Evolutionary conservation across 768 basidiomycete species (phyloP), one percentile per base, ranked within the genome.

Genomic region (Amanita exitialis): DNA sequence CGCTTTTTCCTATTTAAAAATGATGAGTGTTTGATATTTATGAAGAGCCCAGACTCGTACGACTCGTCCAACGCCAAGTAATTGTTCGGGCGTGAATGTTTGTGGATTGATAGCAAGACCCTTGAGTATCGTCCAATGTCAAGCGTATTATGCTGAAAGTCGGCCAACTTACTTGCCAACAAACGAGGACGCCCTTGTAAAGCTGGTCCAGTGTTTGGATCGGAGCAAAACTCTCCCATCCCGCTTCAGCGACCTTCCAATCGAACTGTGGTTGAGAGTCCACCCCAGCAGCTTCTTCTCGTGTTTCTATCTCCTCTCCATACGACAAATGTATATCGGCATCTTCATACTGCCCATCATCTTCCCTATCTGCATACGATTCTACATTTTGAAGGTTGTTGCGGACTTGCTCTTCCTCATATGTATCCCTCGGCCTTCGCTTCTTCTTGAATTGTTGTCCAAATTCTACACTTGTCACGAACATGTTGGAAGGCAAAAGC

Each of bases 381-480:
- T 18, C 12, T 21, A 7, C 12, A 12, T 2, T 8, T 25, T 18
- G 48, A 30, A 42, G 27, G 16, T 49, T 30, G 15, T 21, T n/a
- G n/a, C 9, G 6, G 13, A 48, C 37, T 28, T 38, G 47, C 18
- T 49, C 10, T 42, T 42, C 39, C 27, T 43, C 49, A 10, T 49
- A 12, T 3, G 4, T 13, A 12, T 27, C 27, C 18, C 39, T 12
- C 13, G 18, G 4, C 28, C 30, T 41, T 44, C 21, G 16, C n/a
- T 44, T 51, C 43, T 51, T 51, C 32, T 43, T 51, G n/a, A 1
- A 6, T 4, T 27, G 2, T 15, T 30, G 41, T 1, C 43, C 50
- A 25, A 51, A 51, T 18, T 51, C 50, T n/a, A 51, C 50, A 16
- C 50, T 51, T 13, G 50, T 51, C 4, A 51, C 50, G 32, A 51